Evolutionary conservation across 2,329 filamentous ascomycete species (phyloP), one percentile per base, ranked within the genome.

Genomic region (Diplodia intermedia): DNA sequence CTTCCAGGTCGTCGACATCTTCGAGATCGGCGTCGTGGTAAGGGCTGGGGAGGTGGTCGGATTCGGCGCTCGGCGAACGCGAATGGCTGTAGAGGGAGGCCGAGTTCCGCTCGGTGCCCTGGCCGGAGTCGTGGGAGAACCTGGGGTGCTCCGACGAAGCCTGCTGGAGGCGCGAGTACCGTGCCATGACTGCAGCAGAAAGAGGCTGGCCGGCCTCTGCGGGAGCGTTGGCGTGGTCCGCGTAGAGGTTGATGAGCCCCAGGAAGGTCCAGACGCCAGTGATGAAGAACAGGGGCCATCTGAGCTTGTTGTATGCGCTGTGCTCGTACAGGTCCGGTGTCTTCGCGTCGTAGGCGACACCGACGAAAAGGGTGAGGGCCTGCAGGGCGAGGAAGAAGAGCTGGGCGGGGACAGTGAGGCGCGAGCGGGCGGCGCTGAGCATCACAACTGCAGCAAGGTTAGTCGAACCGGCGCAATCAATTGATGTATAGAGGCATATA

Each of bases 291-390:
- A 90, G 85, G 52, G 92, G 84, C 94, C 94, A 98, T 66, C 93
- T 93, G 53, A 94, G 85, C 78, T 91, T 93, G 81, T 93, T 89
- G 78, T 97, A 94, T n/a, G 90, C 87, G 76, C 97, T 97, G 76
- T 91, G 90, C 38, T 89, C 89, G 77, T 97, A 97, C 26, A 97
- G 82, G 75, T 97, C 92, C 0, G 93, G 93, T 0, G 93, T 97
- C 71, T 86, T 88, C 68, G 86, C 84, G 77, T 95, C 93, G 82
- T 97, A 97, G 68, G 81, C 70, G 68, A 80, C 71, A 69, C 79
- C 74, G 65, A 80, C 70, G 66, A 82, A 70, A 31, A 82, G 73
- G 63, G 79, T 76, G 66, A 81, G 70, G 47, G 78, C 77, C 69
- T 84, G 83, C 29, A 79, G 66, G 33, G 76, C 66, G 56, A 84